Base-by-base conservation (phyloP, 768 basidiomycete species). In the Russula emetica region DNA sequence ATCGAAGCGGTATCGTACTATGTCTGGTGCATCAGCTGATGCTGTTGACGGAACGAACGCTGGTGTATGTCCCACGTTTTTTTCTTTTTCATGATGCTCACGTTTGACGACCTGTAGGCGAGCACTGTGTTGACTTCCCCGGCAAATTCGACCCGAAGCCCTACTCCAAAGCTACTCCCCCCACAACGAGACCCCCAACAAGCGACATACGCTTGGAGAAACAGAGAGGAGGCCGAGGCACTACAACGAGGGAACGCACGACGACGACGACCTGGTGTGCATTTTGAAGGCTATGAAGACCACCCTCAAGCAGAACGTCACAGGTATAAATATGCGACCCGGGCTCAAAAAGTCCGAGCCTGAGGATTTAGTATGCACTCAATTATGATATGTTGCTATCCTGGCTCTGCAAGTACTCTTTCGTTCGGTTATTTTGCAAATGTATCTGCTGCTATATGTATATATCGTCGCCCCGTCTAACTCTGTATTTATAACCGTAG, bases 61-160 rank as follows among this genome's bases (percentile, higher is more conserved):
- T 60, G 86, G 87, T 55, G 90, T 92, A 73, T 74, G 87, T 70
- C 40, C 72, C 11, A 16, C 34, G 5, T n/a, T 57, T 60, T 61
- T 8, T 30, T 30, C 5, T 32, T 13, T 30, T 59, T 61, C 34
- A 45, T 38, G 1, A 38, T 28, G 47, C 44, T 51, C n/a, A 45
- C 34, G 45, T 64, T 30, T 61, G 54, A 53, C 60, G 45, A 3
- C 5, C 18, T 49, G 53, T 42, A 87, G 86, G 74, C 85, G 18
- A 91, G 85, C 69, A 90, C 90, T 30, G 82, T 88, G 50, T 73
- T 91, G 30, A 88, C 87, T 18, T 88, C 87, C 3, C 90, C 90
- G 5, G 87, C 85, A 14, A 82, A 83, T 20, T 92, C 90, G 2
- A 80, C 84, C 69, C 76, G 84, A 66, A 85, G 88, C 70, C 81